These are phyloP conservation scores for Penicillium coprophilum DNA, from an alignment of 495 filamentous ascomycete species.

Conservation along the genomic window DNA sequence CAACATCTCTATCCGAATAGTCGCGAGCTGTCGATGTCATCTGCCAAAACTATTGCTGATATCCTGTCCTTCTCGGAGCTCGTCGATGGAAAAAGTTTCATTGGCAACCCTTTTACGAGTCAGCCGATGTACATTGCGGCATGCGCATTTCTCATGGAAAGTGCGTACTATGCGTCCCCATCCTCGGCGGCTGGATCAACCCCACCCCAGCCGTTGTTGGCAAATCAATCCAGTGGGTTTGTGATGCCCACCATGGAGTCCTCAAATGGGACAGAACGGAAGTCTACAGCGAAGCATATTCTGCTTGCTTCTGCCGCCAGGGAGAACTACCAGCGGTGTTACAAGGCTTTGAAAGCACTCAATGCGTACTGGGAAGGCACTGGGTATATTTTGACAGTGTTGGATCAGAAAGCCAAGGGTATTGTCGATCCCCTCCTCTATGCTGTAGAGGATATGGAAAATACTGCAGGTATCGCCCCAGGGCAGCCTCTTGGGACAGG, in stretches of 20 bases:
- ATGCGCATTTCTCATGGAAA: conserved; percentile 82
- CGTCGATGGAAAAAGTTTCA: conserved; percentile 75
- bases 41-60: conserved; percentile 84
- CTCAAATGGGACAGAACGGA: conserved; percentile 37
- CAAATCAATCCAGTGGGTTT: conserved; percentile 44
- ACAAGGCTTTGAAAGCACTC: conserved; percentile 72
- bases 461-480: conserved; percentile 43
- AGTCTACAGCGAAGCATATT: conserved; percentile 63
- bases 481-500: conserved; percentile 43
- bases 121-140: conserved; percentile 90
- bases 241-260: conserved; percentile 42
- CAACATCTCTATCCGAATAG: conserved; percentile 73
- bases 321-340: conserved; percentile 78
- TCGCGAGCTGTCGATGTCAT: conserved; percentile 79
- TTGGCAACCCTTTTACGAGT: conserved; percentile 83
- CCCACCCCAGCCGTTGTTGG: conserved; percentile 33
- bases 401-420: conserved; percentile 85
- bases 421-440: conserved; percentile 79
- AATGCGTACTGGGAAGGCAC: conserved; percentile 81
- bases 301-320: conserved; percentile 72
- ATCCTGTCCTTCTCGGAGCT: conserved; percentile 77
- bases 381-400: conserved; percentile 78
- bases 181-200: conserved; percentile 36
- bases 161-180: conserved; percentile 51
- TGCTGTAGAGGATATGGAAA: conserved; percentile 75